Evolutionary conservation across 2,329 filamentous ascomycete genomes (phyloP).

Genomic region (Basipetospora sp.): DNA sequence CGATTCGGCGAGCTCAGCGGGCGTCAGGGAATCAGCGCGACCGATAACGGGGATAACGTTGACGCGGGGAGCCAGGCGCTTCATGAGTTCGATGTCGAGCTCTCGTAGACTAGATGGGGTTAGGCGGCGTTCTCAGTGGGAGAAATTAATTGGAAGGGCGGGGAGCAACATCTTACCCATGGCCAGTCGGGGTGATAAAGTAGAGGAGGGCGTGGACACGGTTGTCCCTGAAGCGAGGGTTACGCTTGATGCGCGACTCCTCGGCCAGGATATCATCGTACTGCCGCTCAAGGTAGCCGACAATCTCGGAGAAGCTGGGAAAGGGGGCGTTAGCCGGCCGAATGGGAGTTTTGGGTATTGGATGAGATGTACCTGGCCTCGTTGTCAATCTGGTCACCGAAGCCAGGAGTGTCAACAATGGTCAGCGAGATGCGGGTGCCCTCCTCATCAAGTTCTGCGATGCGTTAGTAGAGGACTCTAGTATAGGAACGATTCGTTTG

Average conservation of each 20-base stretch:
- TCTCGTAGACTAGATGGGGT: slow-evolving; percentile 66
- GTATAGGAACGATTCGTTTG: too few species aligned
- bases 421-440: slow-evolving; percentile 95
- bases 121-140: slow-evolving; percentile 10
- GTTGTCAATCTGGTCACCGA: slow-evolving; percentile 98
- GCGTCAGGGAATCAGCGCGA: slow-evolving; percentile 93
- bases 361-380: slow-evolving; percentile 62
- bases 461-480: slow-evolving; percentile 9
- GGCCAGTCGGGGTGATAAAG: slow-evolving; percentile 96
- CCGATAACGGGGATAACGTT: slow-evolving; percentile 99
- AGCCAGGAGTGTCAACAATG: slow-evolving; percentile 95
- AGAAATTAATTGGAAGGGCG: too few species aligned
- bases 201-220: slow-evolving; percentile 95
- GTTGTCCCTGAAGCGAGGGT: slow-evolving; percentile 97
- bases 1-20: slow-evolving; percentile 89
- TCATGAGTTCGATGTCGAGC: slow-evolving; percentile 99
- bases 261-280: slow-evolving; percentile 98
- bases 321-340: background rate
- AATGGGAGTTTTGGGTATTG: background rate
- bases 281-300: slow-evolving; percentile 95
- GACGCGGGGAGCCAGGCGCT: slow-evolving; percentile 90
- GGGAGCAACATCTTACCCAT: slow-evolving; percentile 47
- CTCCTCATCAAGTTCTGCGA: slow-evolving; percentile 86
- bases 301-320: slow-evolving; percentile 82
- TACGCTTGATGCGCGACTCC: slow-evolving; percentile 99